Conservation (phyloP, 2,329 filamentous ascomycete species). For the Aspergillus proliferans region DNA sequence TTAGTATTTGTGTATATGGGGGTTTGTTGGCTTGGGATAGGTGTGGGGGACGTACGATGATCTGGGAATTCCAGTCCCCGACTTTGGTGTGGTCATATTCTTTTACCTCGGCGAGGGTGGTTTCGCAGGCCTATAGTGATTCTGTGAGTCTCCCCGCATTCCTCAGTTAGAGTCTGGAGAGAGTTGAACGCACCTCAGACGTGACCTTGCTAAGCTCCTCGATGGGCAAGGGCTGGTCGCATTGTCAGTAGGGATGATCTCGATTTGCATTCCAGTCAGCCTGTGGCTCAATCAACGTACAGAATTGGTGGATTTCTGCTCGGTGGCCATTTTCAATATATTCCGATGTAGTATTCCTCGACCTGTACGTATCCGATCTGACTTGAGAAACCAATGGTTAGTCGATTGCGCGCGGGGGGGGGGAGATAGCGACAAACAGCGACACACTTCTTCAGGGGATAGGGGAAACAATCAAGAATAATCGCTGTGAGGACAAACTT, state of each 20-base stretch:
- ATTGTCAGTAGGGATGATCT: background rate
- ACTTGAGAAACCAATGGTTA: no score
- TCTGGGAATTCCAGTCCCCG: constrained; percentile 80
- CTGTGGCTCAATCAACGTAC: constrained; percentile 13
- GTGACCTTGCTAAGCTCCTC: constrained; percentile 79
- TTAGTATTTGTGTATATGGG: background rate
- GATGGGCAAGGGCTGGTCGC: constrained; percentile 62
- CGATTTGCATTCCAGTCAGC: background rate
- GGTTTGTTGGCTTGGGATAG: background rate
- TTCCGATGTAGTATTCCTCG: background rate
- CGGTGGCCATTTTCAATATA: constrained; percentile 26
- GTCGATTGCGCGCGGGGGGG: no score
- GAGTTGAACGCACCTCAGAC: constrained; percentile 59
- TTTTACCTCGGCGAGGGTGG: constrained; percentile 65
- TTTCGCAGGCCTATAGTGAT: constrained; percentile 66
- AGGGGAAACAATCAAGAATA: no score
- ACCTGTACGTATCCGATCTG: no score
- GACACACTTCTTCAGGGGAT: no score
- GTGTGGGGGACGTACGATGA: constrained; percentile 64
- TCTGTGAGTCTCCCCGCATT: background rate
- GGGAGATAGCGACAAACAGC: no score
- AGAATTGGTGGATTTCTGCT: constrained; percentile 19
- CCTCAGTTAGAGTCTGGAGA: background rate
- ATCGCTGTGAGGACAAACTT: no score
- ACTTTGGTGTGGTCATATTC: constrained; percentile 85